Evolutionary conservation across 305 asterid genomes (phyloP).

Genomic region (Stenogyne calaminthoides): DNA sequence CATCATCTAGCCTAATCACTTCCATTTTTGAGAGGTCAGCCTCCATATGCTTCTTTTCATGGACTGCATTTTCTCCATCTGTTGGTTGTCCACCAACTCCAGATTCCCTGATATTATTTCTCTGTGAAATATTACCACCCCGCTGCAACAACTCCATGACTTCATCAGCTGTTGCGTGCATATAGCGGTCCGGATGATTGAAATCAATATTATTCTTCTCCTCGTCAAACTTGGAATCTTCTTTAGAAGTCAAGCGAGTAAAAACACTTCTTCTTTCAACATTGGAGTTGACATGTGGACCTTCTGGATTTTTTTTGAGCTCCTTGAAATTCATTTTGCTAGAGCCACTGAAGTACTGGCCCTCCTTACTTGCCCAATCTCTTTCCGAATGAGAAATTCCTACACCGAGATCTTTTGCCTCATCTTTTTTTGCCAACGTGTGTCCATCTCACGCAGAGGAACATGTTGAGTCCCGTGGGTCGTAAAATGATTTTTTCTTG

Average conservation of each 20-base stretch:
- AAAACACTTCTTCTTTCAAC: conserved; percentile 61
- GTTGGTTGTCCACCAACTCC: conserved; percentile 33
- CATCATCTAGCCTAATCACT: conserved; percentile 24
- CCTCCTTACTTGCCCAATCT: conserved; percentile 36
- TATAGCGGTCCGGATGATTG: conserved; percentile 25
- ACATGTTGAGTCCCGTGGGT: conserved; percentile 31
- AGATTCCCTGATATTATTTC: conserved; percentile 36
- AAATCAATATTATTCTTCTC: conserved; percentile 29
- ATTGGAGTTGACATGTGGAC: conserved; percentile 33
- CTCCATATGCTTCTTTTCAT: conserved; percentile 36
- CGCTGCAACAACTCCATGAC: conserved; percentile 55
- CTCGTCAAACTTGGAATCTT: conserved; percentile 25
- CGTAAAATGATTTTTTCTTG: conserved; percentile 31
- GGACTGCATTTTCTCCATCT: conserved; percentile 28
- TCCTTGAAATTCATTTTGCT: conserved; percentile 28
- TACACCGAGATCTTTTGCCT: conserved; percentile 23
- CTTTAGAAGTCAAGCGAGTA: conserved; percentile 51
- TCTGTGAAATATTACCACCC: conserved; percentile 30
- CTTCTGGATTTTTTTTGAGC: conserved; percentile 32
- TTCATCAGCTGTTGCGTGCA: conserved; percentile 63
- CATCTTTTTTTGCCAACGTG: conserved; percentile 29
- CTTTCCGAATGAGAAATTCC: conserved; percentile 33
- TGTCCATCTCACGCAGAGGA: conserved; percentile 33
- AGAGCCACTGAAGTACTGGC: conserved; percentile 16
- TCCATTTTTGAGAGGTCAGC: conserved; percentile 28